Evolutionary conservation across 1,139 yeast genomes (phyloP), one percentile per base, ranked within the genome.

Genomic region (Barnettozyma hawaiiensis): DNA sequence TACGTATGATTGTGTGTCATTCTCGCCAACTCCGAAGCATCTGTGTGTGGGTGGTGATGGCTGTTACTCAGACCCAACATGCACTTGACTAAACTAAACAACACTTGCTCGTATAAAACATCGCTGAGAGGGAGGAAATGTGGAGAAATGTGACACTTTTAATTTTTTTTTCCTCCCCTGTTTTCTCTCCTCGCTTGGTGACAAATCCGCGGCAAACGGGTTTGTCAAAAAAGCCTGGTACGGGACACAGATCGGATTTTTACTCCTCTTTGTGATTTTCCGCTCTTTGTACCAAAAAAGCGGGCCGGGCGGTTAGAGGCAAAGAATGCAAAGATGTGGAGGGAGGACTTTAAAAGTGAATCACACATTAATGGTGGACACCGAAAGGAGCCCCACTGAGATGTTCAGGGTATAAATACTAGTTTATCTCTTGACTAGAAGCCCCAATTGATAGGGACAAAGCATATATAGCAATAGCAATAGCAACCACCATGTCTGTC

Each of bases 401-500:
- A 16, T 4, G 16, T 9, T 31, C 6, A 31, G 9, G 23, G 23
- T 31, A 31, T 31, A 31, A 31, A 31, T 22, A 22, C 8, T 15
- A 8, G 12, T 3, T n/a, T n/a, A n/a, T n/a, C n/a, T n/a, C n/a
- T n/a, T n/a, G n/a, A n/a, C n/a, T n/a, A n/a, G n/a, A n/a, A n/a
- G n/a, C n/a, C n/a, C n/a, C n/a, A n/a, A 29, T 8, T 15, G 5
- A 5, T 14, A 5, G 12, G 15, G 19, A 14, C 7, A 16, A 31
- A n/a, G n/a, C 33, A 27, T 4, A 10, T 18, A 36, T 19, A 10
- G n/a, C 35, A 23, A 7, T 21, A 8, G 15, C 21, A n/a, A 42
- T 12, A 23, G 10, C 26, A 7, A 8, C 29, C 10, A n/a, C 6
- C 5, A 52, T 51, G 54, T 47, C 49, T 15, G 43, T 55, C 19